Evolutionary conservation across 495 filamentous ascomycete genomes (phyloP), one percentile per base, ranked within the genome.

Genomic region (Cercophora samala): DNA sequence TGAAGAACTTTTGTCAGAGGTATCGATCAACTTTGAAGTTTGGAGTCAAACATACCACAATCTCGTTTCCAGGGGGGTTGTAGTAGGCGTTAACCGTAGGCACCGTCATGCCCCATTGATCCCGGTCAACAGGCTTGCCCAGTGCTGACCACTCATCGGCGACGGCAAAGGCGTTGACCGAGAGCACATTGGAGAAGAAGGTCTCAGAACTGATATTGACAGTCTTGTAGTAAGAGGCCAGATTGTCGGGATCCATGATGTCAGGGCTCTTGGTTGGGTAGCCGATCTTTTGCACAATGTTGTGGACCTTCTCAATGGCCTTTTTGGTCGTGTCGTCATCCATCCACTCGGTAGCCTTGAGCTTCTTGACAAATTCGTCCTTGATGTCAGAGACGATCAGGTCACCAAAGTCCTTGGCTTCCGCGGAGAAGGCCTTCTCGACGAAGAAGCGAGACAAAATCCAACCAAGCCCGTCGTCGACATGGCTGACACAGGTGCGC

Each of bases 251-350:
- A 64, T 90, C 81, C 69, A 84, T 79, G 64, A 91, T 82, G 70
- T 90, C 82, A 21, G 90, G 78, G 2, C 88, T 88, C 64, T 64
- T 32, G 13, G 62, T 60, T 9, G 88, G 89, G 74, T 87, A 93
- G 5, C 89, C 90, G 52, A 93, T 91, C 72, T 91, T 90, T 74
- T 91, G 88, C 37, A 86, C 78, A 66, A 92, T 91, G 60, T 89
- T 89, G 66, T 86, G 81, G 21, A 91, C 87, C 73, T 93, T 93
- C 66, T 88, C 74, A 54, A 85, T 85, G 32, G 87, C 89, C 23
- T 86, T 73, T 64, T 86, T 79, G 52, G 85, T 84, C 24, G 90
- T 85, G 53, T 86, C 84, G 11, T 87, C 78, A 65, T 86, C 87
- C 88, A 93, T 91, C 90, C 90, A 93, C n/a, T 78, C 74, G 11